Conservation (phyloP, 352 stramenopile genomes). For the Phytophthora colocasiae region DNA sequence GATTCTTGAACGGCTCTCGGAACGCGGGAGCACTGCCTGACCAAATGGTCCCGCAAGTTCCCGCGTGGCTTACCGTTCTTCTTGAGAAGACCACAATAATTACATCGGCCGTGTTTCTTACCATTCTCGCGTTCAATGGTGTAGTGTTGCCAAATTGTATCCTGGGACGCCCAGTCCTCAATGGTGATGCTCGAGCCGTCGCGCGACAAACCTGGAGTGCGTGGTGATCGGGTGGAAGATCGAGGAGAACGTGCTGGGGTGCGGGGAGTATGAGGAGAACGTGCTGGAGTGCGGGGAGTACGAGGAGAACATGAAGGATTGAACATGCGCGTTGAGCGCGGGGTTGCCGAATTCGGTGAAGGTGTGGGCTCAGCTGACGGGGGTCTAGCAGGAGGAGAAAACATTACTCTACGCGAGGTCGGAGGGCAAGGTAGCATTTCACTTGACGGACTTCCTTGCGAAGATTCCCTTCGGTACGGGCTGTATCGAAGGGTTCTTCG, state of each 20-base stretch:
- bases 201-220: neutral
- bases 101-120: slow-evolving; percentile 16
- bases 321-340: too few relatives aligned
- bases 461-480: neutral
- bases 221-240: neutral
- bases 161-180: neutral
- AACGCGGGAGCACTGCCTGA: slow-evolving; percentile 4
- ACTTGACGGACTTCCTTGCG: neutral
- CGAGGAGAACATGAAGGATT: neutral
- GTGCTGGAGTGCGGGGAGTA: neutral
- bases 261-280: too few relatives aligned
- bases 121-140: slow-evolving; percentile 13
- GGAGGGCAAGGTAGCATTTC: neutral
- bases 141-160: slow-evolving; percentile 1
- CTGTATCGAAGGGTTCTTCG: neutral
- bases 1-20: slow-evolving; percentile 6
- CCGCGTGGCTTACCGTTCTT: slow-evolving; percentile 17
- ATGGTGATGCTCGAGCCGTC: neutral
- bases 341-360: neutral
- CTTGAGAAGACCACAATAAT: slow-evolving; percentile 2
- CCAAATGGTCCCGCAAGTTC: slow-evolving; percentile 11
- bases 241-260: too few relatives aligned
- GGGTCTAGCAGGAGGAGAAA: neutral
- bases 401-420: neutral
- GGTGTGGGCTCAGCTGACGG: too few relatives aligned